These are phyloP conservation scores for Podospora didyma DNA, from an alignment of 495 filamentous ascomycete species.

Conservation along the genomic window DNA sequence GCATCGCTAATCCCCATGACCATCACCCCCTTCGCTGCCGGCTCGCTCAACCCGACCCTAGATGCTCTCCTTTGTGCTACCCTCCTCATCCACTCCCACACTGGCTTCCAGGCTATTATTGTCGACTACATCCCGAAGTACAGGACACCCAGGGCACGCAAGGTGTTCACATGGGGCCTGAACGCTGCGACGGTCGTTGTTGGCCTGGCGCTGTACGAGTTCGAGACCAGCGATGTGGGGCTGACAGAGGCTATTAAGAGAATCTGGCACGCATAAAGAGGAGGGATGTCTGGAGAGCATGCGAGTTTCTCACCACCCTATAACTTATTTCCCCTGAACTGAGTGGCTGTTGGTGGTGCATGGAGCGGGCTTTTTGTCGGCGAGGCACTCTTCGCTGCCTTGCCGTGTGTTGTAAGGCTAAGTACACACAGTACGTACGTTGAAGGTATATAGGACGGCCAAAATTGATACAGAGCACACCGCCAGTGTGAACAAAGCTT, in stretches of 20 bases:
- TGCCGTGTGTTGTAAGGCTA: constrained; percentile 2
- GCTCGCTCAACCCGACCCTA: constrained; percentile 81
- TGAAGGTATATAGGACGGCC: background rate
- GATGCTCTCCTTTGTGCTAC: constrained; percentile 82
- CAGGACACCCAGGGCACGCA: constrained; percentile 62
- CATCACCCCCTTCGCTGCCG: constrained; percentile 85
- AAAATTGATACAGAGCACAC: background rate
- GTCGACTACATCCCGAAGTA: constrained; percentile 83
- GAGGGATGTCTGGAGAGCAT: background rate
- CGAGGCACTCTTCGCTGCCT: too few species aligned
- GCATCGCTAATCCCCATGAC: constrained; percentile 79
- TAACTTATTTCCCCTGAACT: background rate
- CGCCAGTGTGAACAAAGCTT: background rate
- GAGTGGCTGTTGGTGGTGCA: constrained; percentile 3
- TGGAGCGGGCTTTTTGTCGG: background rate
- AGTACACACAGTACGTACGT: background rate
- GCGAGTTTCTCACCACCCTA: background rate
- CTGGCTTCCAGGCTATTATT: constrained; percentile 86
- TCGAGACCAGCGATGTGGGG: constrained; percentile 99
- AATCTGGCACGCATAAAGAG: constrained; percentile 68
- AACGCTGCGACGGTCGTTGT: constrained; percentile 75
- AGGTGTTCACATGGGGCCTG: constrained; percentile 68
- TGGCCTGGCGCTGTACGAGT: constrained; percentile 89
- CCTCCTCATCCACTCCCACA: constrained; percentile 86
- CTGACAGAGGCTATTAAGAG: constrained; percentile 83